phyloP scores from a whole-genome alignment of 2,329 filamentous ascomycete genomes.

The Colletotrichum viniferum region DNA sequence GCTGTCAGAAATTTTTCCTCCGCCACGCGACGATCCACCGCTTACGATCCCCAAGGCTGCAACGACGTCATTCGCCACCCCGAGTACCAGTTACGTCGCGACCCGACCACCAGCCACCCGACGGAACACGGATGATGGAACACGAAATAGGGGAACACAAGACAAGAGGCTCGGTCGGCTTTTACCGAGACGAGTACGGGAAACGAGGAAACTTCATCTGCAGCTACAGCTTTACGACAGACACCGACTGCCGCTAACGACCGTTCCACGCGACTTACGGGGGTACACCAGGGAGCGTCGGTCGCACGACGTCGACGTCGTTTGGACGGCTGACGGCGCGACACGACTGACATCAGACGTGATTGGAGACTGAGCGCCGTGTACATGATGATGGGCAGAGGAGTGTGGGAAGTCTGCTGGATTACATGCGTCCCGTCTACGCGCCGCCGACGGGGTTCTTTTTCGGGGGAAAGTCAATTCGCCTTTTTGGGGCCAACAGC shows the following conservation, averaged over 20 bases:
- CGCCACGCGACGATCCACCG: background rate
- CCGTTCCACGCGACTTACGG: background rate
- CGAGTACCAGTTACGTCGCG: background rate
- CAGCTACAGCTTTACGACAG: background rate
- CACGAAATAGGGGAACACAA: background rate
- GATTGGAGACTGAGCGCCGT: background rate
- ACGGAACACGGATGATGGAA: background rate
- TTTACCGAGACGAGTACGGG: background rate
- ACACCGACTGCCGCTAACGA: background rate
- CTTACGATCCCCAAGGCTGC: background rate
- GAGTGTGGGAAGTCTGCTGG: background rate
- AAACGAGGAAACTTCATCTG: background rate
- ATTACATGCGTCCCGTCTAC: background rate
- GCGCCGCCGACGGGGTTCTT: background rate
- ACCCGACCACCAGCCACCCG: background rate
- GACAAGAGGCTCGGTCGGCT: background rate
- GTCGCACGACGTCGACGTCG: background rate
- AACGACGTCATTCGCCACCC: constrained; percentile 19
- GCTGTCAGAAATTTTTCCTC: background rate
- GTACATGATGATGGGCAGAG: background rate
- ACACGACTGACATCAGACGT: background rate
- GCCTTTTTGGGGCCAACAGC: background rate
- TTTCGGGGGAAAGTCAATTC: background rate
- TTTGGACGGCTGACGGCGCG: background rate
- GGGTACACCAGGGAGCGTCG: background rate